Conservation (phyloP, 2,329 filamentous ascomycete genomes). For the Aspergillus sp. region DNA sequence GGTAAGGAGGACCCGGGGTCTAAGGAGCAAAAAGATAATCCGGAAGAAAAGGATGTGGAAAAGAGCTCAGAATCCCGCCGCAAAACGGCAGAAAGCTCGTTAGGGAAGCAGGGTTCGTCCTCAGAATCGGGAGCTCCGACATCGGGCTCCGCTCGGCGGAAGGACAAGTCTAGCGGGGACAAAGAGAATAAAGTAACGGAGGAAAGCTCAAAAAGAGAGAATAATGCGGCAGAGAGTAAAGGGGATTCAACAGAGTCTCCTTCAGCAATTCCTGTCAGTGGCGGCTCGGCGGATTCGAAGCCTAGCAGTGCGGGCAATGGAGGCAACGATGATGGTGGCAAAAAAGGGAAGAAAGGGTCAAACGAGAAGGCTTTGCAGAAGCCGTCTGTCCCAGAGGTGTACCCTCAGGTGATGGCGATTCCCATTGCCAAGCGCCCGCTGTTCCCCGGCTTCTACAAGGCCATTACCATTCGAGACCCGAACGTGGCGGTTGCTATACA, state of each 20-base stretch:
- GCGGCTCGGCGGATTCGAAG: slow-evolving; percentile 31
- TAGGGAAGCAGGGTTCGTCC: slow-evolving; percentile 19
- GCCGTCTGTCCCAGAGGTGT: slow-evolving; percentile 83
- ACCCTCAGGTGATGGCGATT: slow-evolving; percentile 95
- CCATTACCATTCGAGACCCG: slow-evolving; percentile 89
- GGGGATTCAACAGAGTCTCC: slow-evolving; percentile 43
- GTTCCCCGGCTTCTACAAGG: slow-evolving; percentile 98
- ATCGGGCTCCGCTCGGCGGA: slow-evolving; percentile 32
- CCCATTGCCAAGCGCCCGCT: slow-evolving; percentile 88
- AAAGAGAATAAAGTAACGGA: slow-evolving; percentile 30
- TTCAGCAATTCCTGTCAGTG: slow-evolving; percentile 32
- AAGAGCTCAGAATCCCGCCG: slow-evolving; percentile 37
- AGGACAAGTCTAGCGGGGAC: slow-evolving; percentile 29
- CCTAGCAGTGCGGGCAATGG: slow-evolving; percentile 48
- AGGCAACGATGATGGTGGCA: slow-evolving; percentile 51
- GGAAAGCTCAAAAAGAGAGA: slow-evolving; percentile 36
- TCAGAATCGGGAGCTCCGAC: slow-evolving; percentile 27
- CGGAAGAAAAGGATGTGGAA: slow-evolving; percentile 35
- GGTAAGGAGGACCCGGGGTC: slow-evolving; percentile 23
- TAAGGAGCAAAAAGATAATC: slow-evolving; percentile 19
- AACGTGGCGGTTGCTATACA: slow-evolving; percentile 87
- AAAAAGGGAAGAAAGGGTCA: slow-evolving; percentile 60
- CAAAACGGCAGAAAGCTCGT: slow-evolving; percentile 29
- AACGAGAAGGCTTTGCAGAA: slow-evolving; percentile 74
- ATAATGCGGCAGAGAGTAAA: slow-evolving; percentile 36